A percentile compares a stretch with the other conserved stretches of the same genome.
Evolutionary conservation across 768 basidiomycete genomes (phyloP).

Genomic region (Trametes coccinea): DNA sequence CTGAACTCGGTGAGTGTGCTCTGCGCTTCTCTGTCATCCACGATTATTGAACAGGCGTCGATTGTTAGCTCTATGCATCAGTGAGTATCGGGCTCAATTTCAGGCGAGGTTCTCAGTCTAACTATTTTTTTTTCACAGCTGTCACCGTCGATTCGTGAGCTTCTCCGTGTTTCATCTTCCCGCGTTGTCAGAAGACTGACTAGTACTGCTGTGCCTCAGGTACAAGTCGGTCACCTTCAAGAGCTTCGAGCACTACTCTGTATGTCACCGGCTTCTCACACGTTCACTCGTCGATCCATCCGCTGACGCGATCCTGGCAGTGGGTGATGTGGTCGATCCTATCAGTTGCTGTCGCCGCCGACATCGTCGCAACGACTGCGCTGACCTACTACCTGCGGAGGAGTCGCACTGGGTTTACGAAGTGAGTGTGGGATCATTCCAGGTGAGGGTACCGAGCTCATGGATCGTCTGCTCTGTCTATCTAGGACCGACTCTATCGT

Average conservation of each 20-base stretch:
- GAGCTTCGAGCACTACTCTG: neutral
- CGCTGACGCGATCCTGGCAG: neutral
- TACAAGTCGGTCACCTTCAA: neutral
- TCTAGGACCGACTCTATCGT: neutral
- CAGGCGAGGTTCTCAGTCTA: neutral
- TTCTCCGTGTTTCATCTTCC: too few relatives aligned
- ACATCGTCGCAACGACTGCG: constrained; percentile 1
- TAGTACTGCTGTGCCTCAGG: too few relatives aligned
- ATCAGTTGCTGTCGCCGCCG: constrained; percentile 1
- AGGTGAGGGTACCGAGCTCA: too few relatives aligned
- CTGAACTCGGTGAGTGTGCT: too few relatives aligned
- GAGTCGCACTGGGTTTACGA: constrained; percentile 5
- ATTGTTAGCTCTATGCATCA: neutral
- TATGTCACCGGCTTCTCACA: neutral
- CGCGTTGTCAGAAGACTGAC: too few relatives aligned
- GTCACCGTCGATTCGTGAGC: neutral
- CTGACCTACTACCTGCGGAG: constrained; percentile 9
- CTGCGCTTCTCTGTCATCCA: too few relatives aligned
- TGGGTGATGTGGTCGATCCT: constrained; percentile 8
- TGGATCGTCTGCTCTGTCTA: too few relatives aligned
- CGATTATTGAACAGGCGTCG: neutral
- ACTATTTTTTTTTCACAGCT: neutral
- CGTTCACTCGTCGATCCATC: neutral
- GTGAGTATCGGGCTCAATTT: neutral
- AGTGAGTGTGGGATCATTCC: neutral